Percentiles rank a stretch among this genome's conserved stretches.
These are phyloP conservation scores for Mytilinidion resinicola DNA, from an alignment of 495 filamentous ascomycete species.

Conservation along the genomic window DNA sequence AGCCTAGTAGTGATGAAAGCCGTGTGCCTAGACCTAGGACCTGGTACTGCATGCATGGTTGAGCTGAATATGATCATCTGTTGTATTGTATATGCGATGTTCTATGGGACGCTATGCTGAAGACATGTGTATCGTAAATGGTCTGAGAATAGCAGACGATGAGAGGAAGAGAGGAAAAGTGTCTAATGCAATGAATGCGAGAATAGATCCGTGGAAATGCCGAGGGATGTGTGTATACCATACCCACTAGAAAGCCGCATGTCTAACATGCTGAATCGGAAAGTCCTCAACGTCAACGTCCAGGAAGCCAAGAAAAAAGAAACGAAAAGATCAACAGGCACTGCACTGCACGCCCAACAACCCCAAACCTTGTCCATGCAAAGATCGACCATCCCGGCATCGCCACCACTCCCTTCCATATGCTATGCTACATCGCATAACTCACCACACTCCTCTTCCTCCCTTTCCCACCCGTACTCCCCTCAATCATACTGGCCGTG, in stretches of 20 bases:
- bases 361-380: background rate
- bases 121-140: too few species aligned
- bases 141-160: background rate
- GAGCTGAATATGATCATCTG: too few species aligned
- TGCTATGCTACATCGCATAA: slow-evolving; percentile 15
- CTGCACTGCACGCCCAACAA: too few species aligned
- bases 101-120: too few species aligned
- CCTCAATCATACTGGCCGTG: slow-evolving; percentile 25
- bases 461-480: slow-evolving; percentile 8
- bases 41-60: too few species aligned
- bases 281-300: background rate
- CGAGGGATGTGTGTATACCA: background rate
- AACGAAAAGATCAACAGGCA: too few species aligned
- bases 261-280: background rate
- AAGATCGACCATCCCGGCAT: background rate
- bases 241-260: background rate
- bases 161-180: background rate
- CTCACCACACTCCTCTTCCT: slow-evolving; percentile 28
- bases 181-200: background rate
- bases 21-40: too few species aligned
- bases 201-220: too few species aligned
- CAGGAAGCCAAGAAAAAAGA: background rate
- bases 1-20: too few species aligned
- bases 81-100: too few species aligned
- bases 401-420: background rate